Evolutionary conservation across 805 yeast genomes (phyloP), one percentile per base, ranked within the genome.

Genomic region (Vanderwaltozyma verrucispora): DNA sequence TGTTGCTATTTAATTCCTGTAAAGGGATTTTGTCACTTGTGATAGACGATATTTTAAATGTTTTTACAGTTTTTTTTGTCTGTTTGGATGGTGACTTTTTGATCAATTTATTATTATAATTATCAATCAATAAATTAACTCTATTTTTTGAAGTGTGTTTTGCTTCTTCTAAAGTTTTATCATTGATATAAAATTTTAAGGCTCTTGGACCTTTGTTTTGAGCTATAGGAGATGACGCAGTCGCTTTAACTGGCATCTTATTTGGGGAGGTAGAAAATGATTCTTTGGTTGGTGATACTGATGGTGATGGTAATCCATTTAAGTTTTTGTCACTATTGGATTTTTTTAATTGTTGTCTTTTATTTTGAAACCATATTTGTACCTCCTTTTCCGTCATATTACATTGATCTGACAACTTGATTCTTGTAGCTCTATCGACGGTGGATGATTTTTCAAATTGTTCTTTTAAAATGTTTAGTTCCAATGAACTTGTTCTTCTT

Each of bases 311-410:
- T 21, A 21, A 21, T 7, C 9, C 6, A 2, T 21, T 23, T 9
- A 29, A 33, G 13, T 30, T 28, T 11, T 18, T 19, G 6, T 30
- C 25, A 13, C 10, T 18, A 9, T 57, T 64, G 40, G 63, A 68
- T 49, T 77, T 75, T 52, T 87, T 72, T 45, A 80, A 61, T 28
- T 87, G 72, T 61, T 89, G 96, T 60, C 98, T 75, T 60, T 78
- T 83, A 63, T 92, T 92, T 64, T 92, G 98, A 64, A 92, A 92
- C 98, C 98, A 92, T 45, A 89, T 86, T 65, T 92, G 98, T 24
- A 92, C 95, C 2, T 96, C 95, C 59, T 88, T 86, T 60, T 88
- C 96, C 13, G 89, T 75, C 97, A 92, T 92, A 48, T 77, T 78
- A 29, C 92, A 94, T 46, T 68, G 73, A 20, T 64, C 59, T 4